Evolutionary conservation across 2,329 filamentous ascomycete species (phyloP).

Genomic region (Zarea fungicola): DNA sequence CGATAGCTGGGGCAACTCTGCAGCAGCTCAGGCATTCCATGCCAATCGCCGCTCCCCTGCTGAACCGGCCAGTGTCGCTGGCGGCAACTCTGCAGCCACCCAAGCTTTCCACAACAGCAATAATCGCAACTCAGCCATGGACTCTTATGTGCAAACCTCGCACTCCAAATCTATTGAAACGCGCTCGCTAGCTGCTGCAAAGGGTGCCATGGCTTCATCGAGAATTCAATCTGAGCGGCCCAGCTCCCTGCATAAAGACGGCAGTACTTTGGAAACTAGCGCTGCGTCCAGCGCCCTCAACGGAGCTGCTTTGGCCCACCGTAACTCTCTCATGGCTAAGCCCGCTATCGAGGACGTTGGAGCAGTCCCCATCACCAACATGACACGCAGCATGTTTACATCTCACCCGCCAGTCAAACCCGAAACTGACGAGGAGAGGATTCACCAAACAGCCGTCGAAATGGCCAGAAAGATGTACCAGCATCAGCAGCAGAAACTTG

Average conservation of each 20-base stretch:
- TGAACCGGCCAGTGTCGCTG: conserved; percentile 17
- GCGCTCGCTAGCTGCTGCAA: conserved; percentile 69
- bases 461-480: conserved; percentile 88
- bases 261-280: conserved; percentile 50
- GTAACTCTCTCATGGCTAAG: conserved; percentile 40
- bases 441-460: conserved; percentile 77
- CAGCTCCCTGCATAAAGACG: conserved; percentile 23
- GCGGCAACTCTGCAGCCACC: conserved; percentile 27
- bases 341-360: conserved; percentile 55
- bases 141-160: conserved; percentile 26
- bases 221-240: conserved; percentile 31
- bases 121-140: conserved; percentile 15
- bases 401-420: conserved; percentile 65
- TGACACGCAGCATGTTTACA: conserved; percentile 72
- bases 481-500: conserved; percentile 58
- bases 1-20: conserved; percentile 56
- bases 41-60: conserved; percentile 19
- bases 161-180: conserved; percentile 42
- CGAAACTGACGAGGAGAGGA: conserved; percentile 70
- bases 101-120: conserved; percentile 34
- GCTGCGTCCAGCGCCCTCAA: conserved; percentile 64
- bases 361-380: conserved; percentile 61
- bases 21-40: conserved; percentile 63
- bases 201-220: conserved; percentile 62
- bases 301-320: conserved; percentile 65